Evolutionary conservation across 441 rosid species (phyloP), one percentile per base, ranked within the genome.

Genomic region (Eutrema salsugineum): DNA sequence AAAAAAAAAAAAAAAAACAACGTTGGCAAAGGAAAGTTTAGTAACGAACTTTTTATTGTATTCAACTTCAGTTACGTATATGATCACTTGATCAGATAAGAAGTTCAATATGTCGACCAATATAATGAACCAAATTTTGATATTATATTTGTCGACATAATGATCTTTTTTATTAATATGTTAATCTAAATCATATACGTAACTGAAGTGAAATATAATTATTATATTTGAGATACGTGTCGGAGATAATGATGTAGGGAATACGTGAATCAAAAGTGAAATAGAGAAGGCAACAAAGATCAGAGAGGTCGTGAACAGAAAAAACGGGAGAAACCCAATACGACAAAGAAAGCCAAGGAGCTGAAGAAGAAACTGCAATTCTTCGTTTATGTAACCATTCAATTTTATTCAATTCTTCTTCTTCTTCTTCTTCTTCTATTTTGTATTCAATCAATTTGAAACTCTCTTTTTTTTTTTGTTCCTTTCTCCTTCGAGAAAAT

Each of bases 251-350:
- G 68, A 60, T 12, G 53, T 42, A n/a, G 27, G 3, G 27, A 0
- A 53, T 53, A 53, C 51, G 69, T 53, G 58, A 68, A 51, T 67
- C 12, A 74, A 68, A 68, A 27, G 73, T 47, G 64, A 61, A 74
- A 58, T 48, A 33, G 58, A 65, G 59, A 65, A 66, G 60, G 15
- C 73, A 59, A 75, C 39, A 40, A 63, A 42, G 19, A 60, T 54
- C 74, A 75, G 63, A 67, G 63, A 59, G 42, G 72, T 32, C 77
- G 72, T 73, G 66, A 73, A 73, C 54, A 61, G 5, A 64, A 64
- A 22, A 56, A 72, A 55, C 65, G 49, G 65, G 62, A 44, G 33
- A 35, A 63, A 63, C 32, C 22, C 33, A 22, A 49, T 24, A 38
- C 39, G 15, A 68, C 49, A 64, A 19, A n/a, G 33, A 61, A 69